Conservation (phyloP, 805 yeast genomes). For the Candida tallmaniae region DNA sequence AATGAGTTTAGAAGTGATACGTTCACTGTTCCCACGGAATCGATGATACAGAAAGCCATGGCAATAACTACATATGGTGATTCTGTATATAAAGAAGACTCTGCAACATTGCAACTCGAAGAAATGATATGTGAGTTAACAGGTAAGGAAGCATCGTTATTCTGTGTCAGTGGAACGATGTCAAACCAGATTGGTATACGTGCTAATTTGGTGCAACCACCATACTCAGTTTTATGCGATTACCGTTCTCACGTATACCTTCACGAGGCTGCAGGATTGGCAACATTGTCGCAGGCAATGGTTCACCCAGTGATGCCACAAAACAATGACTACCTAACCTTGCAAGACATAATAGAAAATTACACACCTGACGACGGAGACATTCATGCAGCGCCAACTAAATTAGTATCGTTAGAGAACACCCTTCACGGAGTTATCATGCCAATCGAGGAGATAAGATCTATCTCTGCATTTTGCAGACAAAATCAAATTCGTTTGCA, state of each 20-base stretch:
- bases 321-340: slow-evolving; percentile 32
- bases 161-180: slow-evolving; percentile 40
- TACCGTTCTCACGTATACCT: slow-evolving; percentile 32
- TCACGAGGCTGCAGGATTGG: slow-evolving; percentile 41
- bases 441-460: slow-evolving; percentile 73
- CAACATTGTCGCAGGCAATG: slow-evolving; percentile 41
- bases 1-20: slow-evolving; percentile 56
- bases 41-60: slow-evolving; percentile 55
- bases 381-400: slow-evolving; percentile 86
- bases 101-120: slow-evolving; percentile 29
- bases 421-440: slow-evolving; percentile 78
- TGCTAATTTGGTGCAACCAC: slow-evolving; percentile 38
- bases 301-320: slow-evolving; percentile 33
- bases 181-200: slow-evolving; percentile 39
- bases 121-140: slow-evolving; percentile 28
- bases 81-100: slow-evolving; percentile 40
- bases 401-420: slow-evolving; percentile 79
- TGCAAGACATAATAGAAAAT: slow-evolving; percentile 57
- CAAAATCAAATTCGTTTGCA: slow-evolving; percentile 60
- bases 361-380: slow-evolving; percentile 72
- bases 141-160: slow-evolving; percentile 38
- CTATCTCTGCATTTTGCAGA: slow-evolving; percentile 67
- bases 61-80: slow-evolving; percentile 33
- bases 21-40: slow-evolving; percentile 78
- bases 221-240: slow-evolving; percentile 37